A percentile compares a stretch with the other conserved stretches of the same genome.
phyloP scores from a whole-genome alignment of 1,284 basidiomycete species.

The Bondarzewia mesenterica region DNA sequence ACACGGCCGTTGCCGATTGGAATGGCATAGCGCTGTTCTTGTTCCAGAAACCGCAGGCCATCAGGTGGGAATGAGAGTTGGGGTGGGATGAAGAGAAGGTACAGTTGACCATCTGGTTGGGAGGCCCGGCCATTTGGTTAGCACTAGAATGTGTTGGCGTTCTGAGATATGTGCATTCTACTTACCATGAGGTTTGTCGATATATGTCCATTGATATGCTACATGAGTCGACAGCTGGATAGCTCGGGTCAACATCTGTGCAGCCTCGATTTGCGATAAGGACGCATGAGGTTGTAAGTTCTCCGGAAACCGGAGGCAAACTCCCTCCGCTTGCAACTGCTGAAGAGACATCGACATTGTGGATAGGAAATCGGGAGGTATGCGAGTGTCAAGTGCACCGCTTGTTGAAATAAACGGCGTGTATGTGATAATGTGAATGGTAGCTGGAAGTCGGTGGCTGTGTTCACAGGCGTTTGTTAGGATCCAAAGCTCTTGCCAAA shows the following conservation, averaged over 20 bases:
- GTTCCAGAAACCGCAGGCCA: conserved; percentile 64
- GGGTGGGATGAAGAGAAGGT: conserved; percentile 51
- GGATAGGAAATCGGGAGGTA: background rate
- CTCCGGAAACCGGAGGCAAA: conserved; percentile 63
- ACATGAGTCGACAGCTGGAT: conserved; percentile 41
- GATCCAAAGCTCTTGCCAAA: conserved; percentile 3
- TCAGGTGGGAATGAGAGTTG: conserved; percentile 55
- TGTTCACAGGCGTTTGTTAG: background rate
- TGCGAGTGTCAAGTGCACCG: too few species aligned
- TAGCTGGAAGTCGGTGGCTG: background rate
- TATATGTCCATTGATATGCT: conserved; percentile 62
- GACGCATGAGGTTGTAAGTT: conserved; percentile 45
- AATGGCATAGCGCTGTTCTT: conserved; percentile 51
- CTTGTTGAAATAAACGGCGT: too few species aligned
- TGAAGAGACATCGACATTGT: conserved; percentile 8
- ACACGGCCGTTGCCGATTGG: conserved; percentile 41
- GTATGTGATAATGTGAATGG: background rate
- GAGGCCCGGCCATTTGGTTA: conserved; percentile 2
- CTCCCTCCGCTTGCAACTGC: conserved; percentile 20
- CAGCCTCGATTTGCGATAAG: conserved; percentile 49
- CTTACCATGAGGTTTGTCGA: conserved; percentile 66
- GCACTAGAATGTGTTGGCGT: background rate
- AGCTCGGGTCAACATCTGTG: conserved; percentile 51
- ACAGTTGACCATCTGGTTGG: conserved; percentile 53
- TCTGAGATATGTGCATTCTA: background rate